Conservation (phyloP, 2,329 filamentous ascomycete species). For the Hyphodiscus sp. region DNA sequence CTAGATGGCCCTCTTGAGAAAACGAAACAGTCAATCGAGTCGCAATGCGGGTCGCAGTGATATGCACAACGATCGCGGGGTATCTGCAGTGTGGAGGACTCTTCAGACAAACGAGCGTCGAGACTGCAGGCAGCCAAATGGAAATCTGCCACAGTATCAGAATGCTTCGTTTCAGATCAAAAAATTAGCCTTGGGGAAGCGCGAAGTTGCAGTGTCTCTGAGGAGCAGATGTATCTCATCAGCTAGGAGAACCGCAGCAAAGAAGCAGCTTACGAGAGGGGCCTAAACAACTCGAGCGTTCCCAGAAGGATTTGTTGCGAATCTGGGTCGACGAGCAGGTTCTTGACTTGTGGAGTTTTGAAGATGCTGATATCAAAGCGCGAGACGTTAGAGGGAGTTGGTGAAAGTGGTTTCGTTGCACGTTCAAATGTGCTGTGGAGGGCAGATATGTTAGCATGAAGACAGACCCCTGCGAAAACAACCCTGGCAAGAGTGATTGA, state of each 20-base stretch:
- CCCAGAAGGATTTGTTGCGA: too few relatives aligned
- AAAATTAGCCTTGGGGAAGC: neutral
- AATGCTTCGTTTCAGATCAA: too few relatives aligned
- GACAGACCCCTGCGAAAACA: conserved; percentile 6
- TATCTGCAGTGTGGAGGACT: conserved; percentile 1
- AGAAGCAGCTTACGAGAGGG: neutral
- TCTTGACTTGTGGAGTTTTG: neutral
- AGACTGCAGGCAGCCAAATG: conserved; percentile 2
- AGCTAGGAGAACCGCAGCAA: neutral
- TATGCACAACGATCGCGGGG: neutral
- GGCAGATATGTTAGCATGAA: conserved; percentile 13
- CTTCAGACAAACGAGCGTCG: neutral
- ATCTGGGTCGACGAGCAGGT: too few relatives aligned
- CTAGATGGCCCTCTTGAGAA: neutral
- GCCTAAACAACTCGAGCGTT: neutral
- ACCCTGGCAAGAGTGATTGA: conserved; percentile 8
- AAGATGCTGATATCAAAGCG: neutral
- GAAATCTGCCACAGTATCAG: neutral
- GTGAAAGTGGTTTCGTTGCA: neutral
- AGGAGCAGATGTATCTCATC: neutral
- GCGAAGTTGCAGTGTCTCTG: neutral
- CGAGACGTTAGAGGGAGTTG: neutral
- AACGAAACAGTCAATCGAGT: too few relatives aligned
- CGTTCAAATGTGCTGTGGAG: neutral
- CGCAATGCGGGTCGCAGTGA: too few relatives aligned